These are phyloP conservation scores for Kluyveromyces dobzhanskii DNA, from an alignment of 805 yeast species.

Conservation along the genomic window DNA sequence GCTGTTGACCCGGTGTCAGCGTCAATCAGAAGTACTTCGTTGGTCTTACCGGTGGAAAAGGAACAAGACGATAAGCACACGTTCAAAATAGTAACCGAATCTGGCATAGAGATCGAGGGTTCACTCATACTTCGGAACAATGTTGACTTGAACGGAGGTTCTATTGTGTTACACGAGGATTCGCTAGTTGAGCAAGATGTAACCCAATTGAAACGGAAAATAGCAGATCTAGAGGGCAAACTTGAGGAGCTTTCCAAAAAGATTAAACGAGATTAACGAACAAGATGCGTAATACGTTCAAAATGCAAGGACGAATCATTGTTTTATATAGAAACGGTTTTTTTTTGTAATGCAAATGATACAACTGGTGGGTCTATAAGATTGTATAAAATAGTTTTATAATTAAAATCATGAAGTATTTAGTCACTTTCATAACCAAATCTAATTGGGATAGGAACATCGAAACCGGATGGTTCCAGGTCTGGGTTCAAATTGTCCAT, in stretches of 20 bases:
- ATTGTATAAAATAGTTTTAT: no score
- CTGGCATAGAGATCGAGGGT: constrained; percentile 5
- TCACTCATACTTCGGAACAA: constrained; percentile 2
- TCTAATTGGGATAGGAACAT: not conserved
- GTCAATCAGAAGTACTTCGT: not conserved
- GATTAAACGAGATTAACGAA: not conserved
- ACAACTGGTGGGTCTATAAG: no score
- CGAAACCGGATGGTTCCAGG: not conserved
- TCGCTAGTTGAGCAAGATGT: constrained; percentile 3
- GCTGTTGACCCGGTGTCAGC: no score
- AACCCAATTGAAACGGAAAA: constrained; percentile 13
- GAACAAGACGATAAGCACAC: not conserved
- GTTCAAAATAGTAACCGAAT: constrained; percentile 8
- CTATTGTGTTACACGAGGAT: constrained; percentile 9
- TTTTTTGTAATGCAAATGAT: no score
- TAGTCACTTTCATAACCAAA: constrained; percentile 2
- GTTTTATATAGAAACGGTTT: not conserved
- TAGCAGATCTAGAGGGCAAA: constrained; percentile 15
- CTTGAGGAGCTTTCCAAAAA: constrained; percentile 9
- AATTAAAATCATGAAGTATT: not conserved
- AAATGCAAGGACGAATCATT: no score
- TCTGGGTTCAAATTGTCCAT: not conserved
- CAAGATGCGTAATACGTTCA: no score
- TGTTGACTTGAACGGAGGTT: constrained; percentile 1
- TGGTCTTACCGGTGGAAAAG: not conserved